A percentile compares a stretch with the other conserved stretches of the same genome.
Conservation (phyloP, 1,284 basidiomycete genomes). For the Malassezia slooffiae region DNA sequence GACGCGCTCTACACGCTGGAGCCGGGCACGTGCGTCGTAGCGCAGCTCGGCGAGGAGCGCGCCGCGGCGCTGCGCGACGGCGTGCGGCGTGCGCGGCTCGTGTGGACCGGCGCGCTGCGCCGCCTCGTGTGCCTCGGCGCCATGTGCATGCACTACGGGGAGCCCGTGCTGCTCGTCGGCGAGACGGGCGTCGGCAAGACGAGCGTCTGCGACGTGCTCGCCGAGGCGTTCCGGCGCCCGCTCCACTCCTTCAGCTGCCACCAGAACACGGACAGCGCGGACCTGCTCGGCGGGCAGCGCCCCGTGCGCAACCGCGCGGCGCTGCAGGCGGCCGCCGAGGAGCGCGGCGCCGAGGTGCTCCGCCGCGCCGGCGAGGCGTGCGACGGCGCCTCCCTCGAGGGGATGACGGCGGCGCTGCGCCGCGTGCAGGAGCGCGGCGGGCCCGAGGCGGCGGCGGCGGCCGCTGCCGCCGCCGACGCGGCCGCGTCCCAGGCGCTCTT, state of each 20-base stretch:
- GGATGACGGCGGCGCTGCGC: neutral
- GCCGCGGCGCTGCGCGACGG: conserved; percentile 42
- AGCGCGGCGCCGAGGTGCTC: conserved; percentile 37
- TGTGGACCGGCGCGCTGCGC: conserved; percentile 90
- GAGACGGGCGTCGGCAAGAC: conserved; percentile 98
- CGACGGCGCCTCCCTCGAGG: neutral
- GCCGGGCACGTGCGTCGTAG: conserved; percentile 30
- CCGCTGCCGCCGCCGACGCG: neutral
- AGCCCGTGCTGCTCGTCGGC: conserved; percentile 92
- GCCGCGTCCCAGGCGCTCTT: conserved; percentile 62
- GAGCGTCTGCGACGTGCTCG: conserved; percentile 83
- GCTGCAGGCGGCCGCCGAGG: conserved; percentile 46
- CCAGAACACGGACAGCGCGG: conserved; percentile 98
- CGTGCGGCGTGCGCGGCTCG: conserved; percentile 51
- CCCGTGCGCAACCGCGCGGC: conserved; percentile 70
- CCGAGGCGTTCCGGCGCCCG: conserved; percentile 57
- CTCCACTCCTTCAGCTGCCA: conserved; percentile 84
- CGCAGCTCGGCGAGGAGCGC: conserved; percentile 23
- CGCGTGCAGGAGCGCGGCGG: neutral
- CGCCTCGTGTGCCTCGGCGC: conserved; percentile 74
- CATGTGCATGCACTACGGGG: conserved; percentile 73
- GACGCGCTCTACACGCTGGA: conserved; percentile 52
- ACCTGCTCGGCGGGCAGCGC: conserved; percentile 84
- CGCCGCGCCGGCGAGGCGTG: too few species aligned
- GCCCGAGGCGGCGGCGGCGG: neutral